Base-by-base conservation (phyloP, 2,329 filamentous ascomycete species). In the Biscogniauxia mediterranea region DNA sequence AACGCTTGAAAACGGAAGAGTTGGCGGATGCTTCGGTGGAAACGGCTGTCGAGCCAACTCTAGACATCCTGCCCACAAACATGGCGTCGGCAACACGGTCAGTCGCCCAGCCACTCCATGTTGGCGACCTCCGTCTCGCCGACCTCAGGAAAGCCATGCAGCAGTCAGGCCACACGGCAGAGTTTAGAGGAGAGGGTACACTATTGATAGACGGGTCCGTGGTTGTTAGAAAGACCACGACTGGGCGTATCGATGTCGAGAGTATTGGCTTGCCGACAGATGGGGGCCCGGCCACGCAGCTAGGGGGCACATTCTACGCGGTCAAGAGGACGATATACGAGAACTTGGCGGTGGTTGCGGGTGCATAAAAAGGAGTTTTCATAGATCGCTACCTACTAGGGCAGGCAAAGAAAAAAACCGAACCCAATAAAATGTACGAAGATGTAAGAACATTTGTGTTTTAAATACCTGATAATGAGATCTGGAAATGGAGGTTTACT, bases 241-340 rank as follows among this genome's bases (percentile, higher is more conserved):
- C 89, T n/a, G 93, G 93, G 0, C 88, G 85, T 68, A 92, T 97
- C 70, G 94, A 96, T 77, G 87, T 97, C 19, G 94, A 97, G 78
- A 90, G 89, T 61, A 86, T 89, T 5, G 90, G 87, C 0, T 75
- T 87, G 60, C 79, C 80, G 28, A 75, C 78, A 1, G 74, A 77
- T 19, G 71, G 75, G 11, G 77, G 77, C 20, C 74, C 75, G 19
- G 76, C 74, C 5, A 76, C 76, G 56, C 77, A 81, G 61, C 79
- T 80, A 28, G 78, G 82, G 56, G 86, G 86, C 61, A 93, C 90
- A 42, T 96, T 97, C 72, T 91, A 92, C 71, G 91, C 91, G 57
- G 94, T 98, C 9, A 92, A 92, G 78, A 88, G 83, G 77, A 93
- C 91, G 76, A 96, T 99, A 66, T 99, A 99, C 74, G 92, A 96